These are phyloP conservation scores for Favolaschia claudopus DNA, from an alignment of 768 basidiomycete species.

Conservation along the genomic window DNA sequence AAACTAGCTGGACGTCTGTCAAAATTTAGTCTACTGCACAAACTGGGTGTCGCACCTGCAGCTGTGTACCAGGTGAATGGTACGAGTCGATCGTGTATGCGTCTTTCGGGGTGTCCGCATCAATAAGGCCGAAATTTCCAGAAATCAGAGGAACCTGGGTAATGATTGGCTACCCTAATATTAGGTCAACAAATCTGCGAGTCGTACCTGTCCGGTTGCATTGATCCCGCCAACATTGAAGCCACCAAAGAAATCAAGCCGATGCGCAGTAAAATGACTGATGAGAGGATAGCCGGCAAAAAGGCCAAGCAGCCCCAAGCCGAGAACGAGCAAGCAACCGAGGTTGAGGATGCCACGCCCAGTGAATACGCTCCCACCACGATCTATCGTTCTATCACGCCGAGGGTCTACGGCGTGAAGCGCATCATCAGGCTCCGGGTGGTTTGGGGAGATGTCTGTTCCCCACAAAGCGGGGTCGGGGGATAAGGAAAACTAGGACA, in stretches of 20 bases:
- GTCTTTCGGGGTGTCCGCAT: slow-evolving; percentile 73
- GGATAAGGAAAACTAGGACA: slow-evolving; percentile 69
- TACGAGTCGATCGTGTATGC: slow-evolving; percentile 63
- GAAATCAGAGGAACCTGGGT: slow-evolving; percentile 57
- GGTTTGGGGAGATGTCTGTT: slow-evolving; percentile 63
- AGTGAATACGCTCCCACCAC: slow-evolving; percentile 70
- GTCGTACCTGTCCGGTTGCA: slow-evolving; percentile 72
- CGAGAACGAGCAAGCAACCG: slow-evolving; percentile 68
- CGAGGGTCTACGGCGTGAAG: slow-evolving; percentile 79
- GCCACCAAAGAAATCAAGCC: slow-evolving; percentile 59
- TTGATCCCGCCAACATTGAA: slow-evolving; percentile 85
- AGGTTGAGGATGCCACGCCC: slow-evolving; percentile 75
- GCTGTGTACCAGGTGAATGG: slow-evolving; percentile 55
- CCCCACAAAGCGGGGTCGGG: slow-evolving; percentile 80
- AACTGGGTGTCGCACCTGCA: too few relatives aligned
- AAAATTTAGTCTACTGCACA: too few relatives aligned
- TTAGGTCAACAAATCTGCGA: not conserved
- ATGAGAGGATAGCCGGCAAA: slow-evolving; percentile 74
- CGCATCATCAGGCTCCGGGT: slow-evolving; percentile 69
- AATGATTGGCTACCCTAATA: not conserved
- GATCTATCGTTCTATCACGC: slow-evolving; percentile 64
- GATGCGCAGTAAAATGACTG: slow-evolving; percentile 57
- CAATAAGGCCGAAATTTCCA: slow-evolving; percentile 78
- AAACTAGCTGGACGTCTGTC: slow-evolving; percentile 84
- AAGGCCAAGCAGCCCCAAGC: slow-evolving; percentile 59